Conservation (phyloP, 495 filamentous ascomycete genomes). For the Tuber calosporum region DNA sequence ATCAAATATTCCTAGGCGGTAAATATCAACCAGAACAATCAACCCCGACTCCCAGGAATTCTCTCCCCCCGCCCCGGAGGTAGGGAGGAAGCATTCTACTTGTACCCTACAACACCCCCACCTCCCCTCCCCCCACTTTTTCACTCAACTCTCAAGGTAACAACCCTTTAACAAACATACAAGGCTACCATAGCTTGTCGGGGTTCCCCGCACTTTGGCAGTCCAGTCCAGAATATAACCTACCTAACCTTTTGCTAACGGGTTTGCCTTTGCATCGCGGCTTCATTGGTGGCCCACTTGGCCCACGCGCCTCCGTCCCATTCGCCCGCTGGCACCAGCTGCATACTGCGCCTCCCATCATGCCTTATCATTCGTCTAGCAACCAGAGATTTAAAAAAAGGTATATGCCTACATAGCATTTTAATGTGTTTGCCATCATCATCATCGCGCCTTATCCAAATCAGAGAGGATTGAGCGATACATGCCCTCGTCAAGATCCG, state of each 20-base stretch:
- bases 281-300: background rate
- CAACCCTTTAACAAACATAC: background rate
- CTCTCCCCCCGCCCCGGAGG: background rate
- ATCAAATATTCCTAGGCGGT: no score
- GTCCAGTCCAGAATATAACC: slow-evolving; percentile 2
- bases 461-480: background rate
- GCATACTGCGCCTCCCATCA: background rate
- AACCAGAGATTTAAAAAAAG: background rate
- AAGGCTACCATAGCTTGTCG: background rate
- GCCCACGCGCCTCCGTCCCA: background rate
- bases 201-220: slow-evolving; percentile 2
- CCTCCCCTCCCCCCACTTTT: background rate
- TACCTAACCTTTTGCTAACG: background rate
- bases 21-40: background rate
- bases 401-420: background rate
- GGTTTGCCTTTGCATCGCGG: background rate
- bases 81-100: background rate
- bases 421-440: background rate
- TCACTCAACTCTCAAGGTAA: background rate
- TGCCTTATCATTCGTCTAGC: slow-evolving; percentile 1
- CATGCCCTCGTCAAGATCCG: background rate
- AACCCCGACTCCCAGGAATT: background rate
- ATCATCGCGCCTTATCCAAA: background rate
- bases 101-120: background rate
- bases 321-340: background rate